These are phyloP conservation scores for Neotropicomus parvogracilis DNA, from an alignment of 1,284 basidiomycete species.

Conservation along the genomic window DNA sequence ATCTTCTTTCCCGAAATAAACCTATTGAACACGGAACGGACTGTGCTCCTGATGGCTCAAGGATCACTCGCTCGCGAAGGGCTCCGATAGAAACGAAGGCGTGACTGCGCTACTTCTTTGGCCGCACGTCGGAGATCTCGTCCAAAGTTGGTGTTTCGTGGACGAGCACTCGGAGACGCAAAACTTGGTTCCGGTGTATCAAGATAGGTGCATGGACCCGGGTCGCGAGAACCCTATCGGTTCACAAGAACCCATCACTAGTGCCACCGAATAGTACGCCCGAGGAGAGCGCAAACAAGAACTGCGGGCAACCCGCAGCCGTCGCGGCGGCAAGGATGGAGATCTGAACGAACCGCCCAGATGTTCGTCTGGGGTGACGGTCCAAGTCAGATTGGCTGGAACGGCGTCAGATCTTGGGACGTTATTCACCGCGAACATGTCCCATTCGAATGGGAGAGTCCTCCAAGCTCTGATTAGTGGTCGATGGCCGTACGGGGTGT, in stretches of 20 bases:
- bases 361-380: constrained; percentile 3
- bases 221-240: constrained; percentile 9
- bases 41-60: constrained; percentile 5
- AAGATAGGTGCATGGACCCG: constrained; percentile 6
- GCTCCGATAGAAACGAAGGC: constrained; percentile 11
- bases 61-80: background rate
- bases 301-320: constrained; percentile 22
- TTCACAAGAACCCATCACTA: constrained; percentile 10
- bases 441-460: background rate
- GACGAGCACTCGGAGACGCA: constrained; percentile 4
- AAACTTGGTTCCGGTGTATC: constrained; percentile 9
- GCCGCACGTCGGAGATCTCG: constrained; percentile 16
- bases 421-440: constrained; percentile 1
- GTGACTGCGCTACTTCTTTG: constrained; percentile 1
- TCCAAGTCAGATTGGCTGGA: constrained; percentile 21
- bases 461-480: constrained; percentile 10
- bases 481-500: constrained; percentile 9
- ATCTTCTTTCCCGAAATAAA: constrained; percentile 8
- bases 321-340: constrained; percentile 29
- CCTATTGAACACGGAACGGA: constrained; percentile 7
- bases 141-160: constrained; percentile 3
- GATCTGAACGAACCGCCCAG: constrained; percentile 11
- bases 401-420: constrained; percentile 16
- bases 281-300: constrained; percentile 24
- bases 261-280: constrained; percentile 23